Evolutionary conservation across 2,329 filamentous ascomycete genomes (phyloP), one percentile per base, ranked within the genome.

Genomic region (Orbilia blumenaviensis): DNA sequence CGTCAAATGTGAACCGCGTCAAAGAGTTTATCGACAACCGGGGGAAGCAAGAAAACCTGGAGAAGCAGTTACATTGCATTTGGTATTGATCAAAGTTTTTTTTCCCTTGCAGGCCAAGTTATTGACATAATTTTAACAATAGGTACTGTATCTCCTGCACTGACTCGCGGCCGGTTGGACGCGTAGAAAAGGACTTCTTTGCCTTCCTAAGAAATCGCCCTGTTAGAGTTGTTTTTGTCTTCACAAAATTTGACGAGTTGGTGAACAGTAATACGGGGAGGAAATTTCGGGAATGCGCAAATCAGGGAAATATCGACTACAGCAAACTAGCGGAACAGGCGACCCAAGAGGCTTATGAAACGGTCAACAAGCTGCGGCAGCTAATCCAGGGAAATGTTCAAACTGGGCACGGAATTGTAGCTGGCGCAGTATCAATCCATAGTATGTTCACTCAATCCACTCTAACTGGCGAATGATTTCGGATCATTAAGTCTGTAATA

Each of bases 31-130:
- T 48, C 27, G 44, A 25, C 5, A 27, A 12, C 23, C 44, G 44
- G 10, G 44, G 21, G 44, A 48, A 48, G 8, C 44, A 48, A 27
- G 44, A 48, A n/a, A 25, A 27, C 14, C 18, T 48, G 23, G 44
- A 48, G n/a, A 48, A 48, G 23, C 44, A 48, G 21, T 16, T 48
- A 16, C 44, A 48, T 48, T 48, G 44, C 44, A 48, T 48, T 48
- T 48, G 44, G 44, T 48, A 48, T 27, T 14, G 2, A 5, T 48
- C 44, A n/a, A n/a, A 48, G 18, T 48, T 27, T 14, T 10, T 25
- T 4, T 10, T n/a, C 1, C 27, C 44, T 27, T n/a, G 21, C 2
- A 10, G 44, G 9, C 21, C n/a, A n/a, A 27, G n/a, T 25, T 27
- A 14, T 12, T 48, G 18, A 48, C 44, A 21, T 12, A 21, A n/a